Percentiles rank a stretch among this genome's conserved stretches.
These are phyloP conservation scores for Pseudonitzschia pungens DNA, from an alignment of 108 stramenopile species.

Conservation along the genomic window DNA sequence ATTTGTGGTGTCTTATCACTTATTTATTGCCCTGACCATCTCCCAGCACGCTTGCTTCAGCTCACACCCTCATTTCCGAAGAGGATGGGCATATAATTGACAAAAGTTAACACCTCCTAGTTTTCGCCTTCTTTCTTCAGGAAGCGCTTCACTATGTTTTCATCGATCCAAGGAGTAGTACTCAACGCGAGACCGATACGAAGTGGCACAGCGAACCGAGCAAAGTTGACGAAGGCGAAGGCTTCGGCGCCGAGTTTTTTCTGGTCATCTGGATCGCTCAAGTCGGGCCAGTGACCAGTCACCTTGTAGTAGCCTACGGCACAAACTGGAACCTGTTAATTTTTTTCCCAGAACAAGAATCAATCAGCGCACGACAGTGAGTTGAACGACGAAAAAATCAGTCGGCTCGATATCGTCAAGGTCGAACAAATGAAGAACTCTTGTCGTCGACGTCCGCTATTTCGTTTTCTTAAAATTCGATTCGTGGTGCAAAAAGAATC, in stretches of 20 bases:
- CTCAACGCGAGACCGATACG: conserved; percentile 80
- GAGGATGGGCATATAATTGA: neutral
- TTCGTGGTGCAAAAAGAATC: no score
- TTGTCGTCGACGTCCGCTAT: neutral
- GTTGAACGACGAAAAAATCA: neutral
- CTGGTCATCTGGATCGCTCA: conserved; percentile 65
- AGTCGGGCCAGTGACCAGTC: conserved; percentile 84
- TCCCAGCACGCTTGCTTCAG: neutral
- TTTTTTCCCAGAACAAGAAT: no score
- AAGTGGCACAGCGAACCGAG: conserved; percentile 85
- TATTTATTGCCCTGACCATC: neutral
- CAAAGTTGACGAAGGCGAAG: conserved; percentile 91
- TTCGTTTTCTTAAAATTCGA: neutral
- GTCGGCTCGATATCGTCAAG: no score
- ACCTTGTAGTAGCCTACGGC: conserved; percentile 60
- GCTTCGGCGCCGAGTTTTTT: conserved; percentile 79
- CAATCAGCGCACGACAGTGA: neutral
- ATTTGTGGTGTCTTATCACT: neutral
- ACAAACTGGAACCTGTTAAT: conserved; percentile 58
- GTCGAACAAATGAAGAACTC: no score
- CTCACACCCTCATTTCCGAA: neutral
- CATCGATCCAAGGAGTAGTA: conserved; percentile 77
- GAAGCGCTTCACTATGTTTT: conserved; percentile 71
- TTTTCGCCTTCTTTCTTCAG: conserved; percentile 21
- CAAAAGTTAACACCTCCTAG: neutral